Evolutionary conservation across 805 yeast species (phyloP), one percentile per base, ranked within the genome.

Genomic region (Metschnikowia corniflorae): DNA sequence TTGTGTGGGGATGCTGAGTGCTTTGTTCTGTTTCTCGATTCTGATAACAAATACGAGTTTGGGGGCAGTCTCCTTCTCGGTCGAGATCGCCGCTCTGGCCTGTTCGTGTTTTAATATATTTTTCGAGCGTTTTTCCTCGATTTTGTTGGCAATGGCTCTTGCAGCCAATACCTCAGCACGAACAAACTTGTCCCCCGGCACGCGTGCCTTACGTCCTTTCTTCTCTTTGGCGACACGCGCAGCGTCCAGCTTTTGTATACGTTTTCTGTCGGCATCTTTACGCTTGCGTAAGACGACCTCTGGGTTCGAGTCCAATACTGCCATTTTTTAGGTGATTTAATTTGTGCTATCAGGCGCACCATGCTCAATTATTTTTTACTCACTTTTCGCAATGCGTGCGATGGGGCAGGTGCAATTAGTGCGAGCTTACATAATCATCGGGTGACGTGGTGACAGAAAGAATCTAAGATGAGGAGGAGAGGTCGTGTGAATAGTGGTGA

Each of bases 261-360:
- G 74, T 48, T 80, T 68, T 58, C 82, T 70, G 58, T 84, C 91
- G 42, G 82, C 83, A 55, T 82, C 76, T 67, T 83, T 85, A 64
- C 94, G 78, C 68, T 84, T 85, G 55, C 80, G 78, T 44, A 85
- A 71, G 49, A 85, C 75, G 38, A 85, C 71, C 59, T 85, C 93
- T 25, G 93, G 91, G 55, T 80, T 82, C 17, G 82, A 71, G 56
- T 81, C 77, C 35, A 78, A 63, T 34, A 77, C 63, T 29, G 68
- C 71, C 72, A 68, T 66, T 25, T 33, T 42, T 25, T 18, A 7
- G 33, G 12, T 21, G 24, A 21, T 10, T 10, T n/a, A 15, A 3
- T 7, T 14, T 6, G 13, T 13, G 5, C 7, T 8, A 21, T n/a
- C 15, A 21, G n/a, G n/a, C n/a, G n/a, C n/a, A n/a, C n/a, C n/a